These are phyloP conservation scores for Cenococcum geophilum DNA, from an alignment of 495 filamentous ascomycete species.

Conservation along the genomic window DNA sequence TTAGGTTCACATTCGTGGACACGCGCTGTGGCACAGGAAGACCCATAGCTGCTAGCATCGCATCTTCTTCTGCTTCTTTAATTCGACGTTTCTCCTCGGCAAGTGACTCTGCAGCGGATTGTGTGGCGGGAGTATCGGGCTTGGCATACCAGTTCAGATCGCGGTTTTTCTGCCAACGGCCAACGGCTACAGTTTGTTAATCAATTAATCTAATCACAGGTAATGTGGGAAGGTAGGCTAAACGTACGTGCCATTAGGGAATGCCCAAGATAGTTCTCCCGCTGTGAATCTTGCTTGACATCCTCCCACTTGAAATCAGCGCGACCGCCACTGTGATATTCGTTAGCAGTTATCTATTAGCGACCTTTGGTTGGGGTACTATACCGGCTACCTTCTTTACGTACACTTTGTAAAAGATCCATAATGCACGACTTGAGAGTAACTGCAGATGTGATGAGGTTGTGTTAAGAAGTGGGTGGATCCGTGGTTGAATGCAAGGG, in stretches of 20 bases:
- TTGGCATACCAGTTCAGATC: conserved; percentile 90
- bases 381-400: conserved; percentile 83
- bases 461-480: conserved; percentile 6
- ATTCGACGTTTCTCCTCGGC: conserved; percentile 73
- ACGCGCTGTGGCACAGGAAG: conserved; percentile 53
- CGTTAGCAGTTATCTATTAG: conserved; percentile 17
- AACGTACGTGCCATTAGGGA: conserved; percentile 71
- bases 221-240: neutral
- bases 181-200: conserved; percentile 54
- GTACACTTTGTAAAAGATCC: conserved; percentile 89
- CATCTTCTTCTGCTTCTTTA: conserved; percentile 92
- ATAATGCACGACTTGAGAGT: conserved; percentile 45
- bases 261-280: conserved; percentile 97
- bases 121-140: conserved; percentile 42
- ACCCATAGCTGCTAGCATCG: conserved; percentile 73
- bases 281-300: conserved; percentile 76
- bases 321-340: conserved; percentile 63
- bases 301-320: conserved; percentile 95
- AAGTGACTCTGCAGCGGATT: conserved; percentile 46
- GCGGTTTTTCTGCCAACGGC: conserved; percentile 87
- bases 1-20: conserved; percentile 32
- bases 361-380: conserved; percentile 8
- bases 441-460: neutral
- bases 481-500: conserved; percentile 1
- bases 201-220: neutral